Evolutionary conservation across 148 eudicot species (phyloP).

Genomic region (Camellia granthamiana): DNA sequence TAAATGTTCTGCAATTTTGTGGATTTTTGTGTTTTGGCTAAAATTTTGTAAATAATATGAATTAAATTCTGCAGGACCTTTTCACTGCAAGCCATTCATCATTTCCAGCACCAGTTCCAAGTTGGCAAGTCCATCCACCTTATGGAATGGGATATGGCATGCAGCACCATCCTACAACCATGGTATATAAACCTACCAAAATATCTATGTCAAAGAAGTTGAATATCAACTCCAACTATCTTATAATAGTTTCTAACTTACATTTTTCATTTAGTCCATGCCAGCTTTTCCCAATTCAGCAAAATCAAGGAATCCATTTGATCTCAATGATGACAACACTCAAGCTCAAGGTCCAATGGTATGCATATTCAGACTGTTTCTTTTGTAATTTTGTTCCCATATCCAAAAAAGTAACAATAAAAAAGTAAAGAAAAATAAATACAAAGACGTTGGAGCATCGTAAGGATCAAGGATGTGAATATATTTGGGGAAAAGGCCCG

Average conservation of each 20-base stretch:
- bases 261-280: slow-evolving; percentile 34
- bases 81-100: slow-evolving; percentile 45
- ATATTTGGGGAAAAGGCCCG: too few relatives aligned
- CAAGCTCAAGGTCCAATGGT: slow-evolving; percentile 45
- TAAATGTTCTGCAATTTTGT: neutral
- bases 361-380: slow-evolving; percentile 13
- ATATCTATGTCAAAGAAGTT: slow-evolving; percentile 1
- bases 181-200: slow-evolving; percentile 36
- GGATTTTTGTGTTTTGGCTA: neutral
- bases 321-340: slow-evolving; percentile 34
- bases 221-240: neutral
- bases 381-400: neutral
- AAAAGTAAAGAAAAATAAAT: neutral
- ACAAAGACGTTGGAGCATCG: neutral
- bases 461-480: too few relatives aligned
- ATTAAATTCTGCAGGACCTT: slow-evolving; percentile 47
- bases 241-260: slow-evolving; percentile 9
- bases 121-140: slow-evolving; percentile 49
- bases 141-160: slow-evolving; percentile 51
- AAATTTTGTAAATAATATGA: neutral
- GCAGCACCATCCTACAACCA: slow-evolving; percentile 43
- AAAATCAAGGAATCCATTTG: slow-evolving; percentile 73
- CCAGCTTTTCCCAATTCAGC: slow-evolving; percentile 30
- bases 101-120: slow-evolving; percentile 30
- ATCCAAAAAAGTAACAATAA: neutral